Base-by-base conservation (phyloP, 148 eudicot species). In the Nyssa sinensis region DNA sequence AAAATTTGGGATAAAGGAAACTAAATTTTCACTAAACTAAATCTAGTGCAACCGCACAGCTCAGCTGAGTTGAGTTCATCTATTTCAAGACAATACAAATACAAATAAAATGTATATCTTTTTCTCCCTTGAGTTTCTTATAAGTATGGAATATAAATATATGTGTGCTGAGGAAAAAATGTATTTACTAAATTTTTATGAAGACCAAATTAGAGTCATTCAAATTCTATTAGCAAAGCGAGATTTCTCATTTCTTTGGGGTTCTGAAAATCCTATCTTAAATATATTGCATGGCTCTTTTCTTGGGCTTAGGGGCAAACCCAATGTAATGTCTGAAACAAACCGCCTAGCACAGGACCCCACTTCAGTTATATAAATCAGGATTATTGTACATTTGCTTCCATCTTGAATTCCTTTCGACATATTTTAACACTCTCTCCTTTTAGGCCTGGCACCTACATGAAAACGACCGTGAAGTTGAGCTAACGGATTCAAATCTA, bases 371-470 rank as follows among this genome's bases (percentile, higher is more conserved):
- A 19, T 6, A n/a, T 3, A 55, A 55, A 51, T 64, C 44, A 0
- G 34, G n/a, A n/a, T 69, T 32, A 30, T 17, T 29, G 55, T 64
- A 35, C 24, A 37, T 14, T 64, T 57, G 4, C 30, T 71, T 24
- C 53, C 31, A n/a, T 23, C 39, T 13, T 32, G 44, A 5, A 17
- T 7, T 34, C 57, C n/a, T 25, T 19, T 28, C 73, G 27, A 66
- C 2, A 8, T n/a, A 30, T 67, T 32, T 58, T 24, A 72, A 37
- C 27, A 10, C 49, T 24, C 16, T 39, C 51, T 35, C 10, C 70
- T 49, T 41, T 64, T 58, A 91, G 98, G 91, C 91, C 11, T 93
- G 98, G 96, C 44, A 89, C 58, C 79, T 91, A 8, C 93, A 90
- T 71, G 97, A 92, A 62, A 82, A 70, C 73, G 72, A 86, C 67